Conservation (phyloP, 225 moss, liverwort and hornwort genomes). For the Lunularia cruciata region DNA sequence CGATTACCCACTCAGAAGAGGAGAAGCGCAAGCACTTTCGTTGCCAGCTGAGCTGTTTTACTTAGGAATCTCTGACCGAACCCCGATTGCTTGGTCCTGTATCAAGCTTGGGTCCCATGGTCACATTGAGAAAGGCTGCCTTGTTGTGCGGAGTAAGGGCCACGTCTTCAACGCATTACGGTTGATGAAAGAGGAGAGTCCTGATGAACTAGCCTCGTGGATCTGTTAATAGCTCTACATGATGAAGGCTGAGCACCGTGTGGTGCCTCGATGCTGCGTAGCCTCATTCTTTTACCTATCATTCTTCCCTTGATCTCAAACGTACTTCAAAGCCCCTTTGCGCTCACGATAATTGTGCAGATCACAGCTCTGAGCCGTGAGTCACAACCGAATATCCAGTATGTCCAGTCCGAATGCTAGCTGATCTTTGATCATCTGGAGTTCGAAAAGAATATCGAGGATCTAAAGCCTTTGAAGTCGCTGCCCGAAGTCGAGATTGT, state of each 20-base stretch:
- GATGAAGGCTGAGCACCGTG: slow-evolving; percentile 6
- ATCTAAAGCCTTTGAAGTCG: not conserved
- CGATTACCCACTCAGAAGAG: not conserved
- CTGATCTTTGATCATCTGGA: not conserved
- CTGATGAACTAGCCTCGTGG: not conserved
- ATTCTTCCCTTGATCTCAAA: no score
- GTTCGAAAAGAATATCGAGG: no score
- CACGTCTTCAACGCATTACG: not conserved
- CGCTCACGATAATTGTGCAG: not conserved
- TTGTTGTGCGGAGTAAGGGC: slow-evolving; percentile 3
- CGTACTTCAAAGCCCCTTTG: not conserved
- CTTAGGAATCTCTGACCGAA: slow-evolving; percentile 4
- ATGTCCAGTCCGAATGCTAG: slow-evolving; percentile 3
- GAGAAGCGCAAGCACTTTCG: not conserved
- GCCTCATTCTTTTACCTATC: not conserved
- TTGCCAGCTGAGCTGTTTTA: not conserved
- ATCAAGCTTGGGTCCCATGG: not conserved
- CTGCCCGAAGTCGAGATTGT: not conserved
- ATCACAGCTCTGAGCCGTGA: not conserved
- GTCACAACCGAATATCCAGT: not conserved
- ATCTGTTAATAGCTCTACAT: slow-evolving; percentile 13
- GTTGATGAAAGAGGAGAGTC: not conserved
- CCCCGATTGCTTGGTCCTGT: not conserved
- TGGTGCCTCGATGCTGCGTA: not conserved
- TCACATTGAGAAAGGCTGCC: not conserved